Base-by-base conservation (phyloP, 108 stramenopile genomes). In the Nitzschia sp. region DNA sequence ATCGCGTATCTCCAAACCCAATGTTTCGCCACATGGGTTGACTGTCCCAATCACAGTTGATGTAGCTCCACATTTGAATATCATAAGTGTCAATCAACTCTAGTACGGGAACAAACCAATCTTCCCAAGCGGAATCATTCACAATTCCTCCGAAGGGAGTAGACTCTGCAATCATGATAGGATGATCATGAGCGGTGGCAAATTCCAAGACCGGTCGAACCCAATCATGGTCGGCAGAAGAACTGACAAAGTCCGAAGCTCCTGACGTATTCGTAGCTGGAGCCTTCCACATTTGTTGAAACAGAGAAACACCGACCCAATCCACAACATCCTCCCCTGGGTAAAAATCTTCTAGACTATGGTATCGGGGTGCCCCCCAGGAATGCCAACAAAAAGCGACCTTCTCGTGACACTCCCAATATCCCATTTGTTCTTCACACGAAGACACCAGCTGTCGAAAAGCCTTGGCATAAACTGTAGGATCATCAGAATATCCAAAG, bases 161-260 rank as follows among this genome's bases (percentile, higher is more conserved):
- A 10, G 94, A 95, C 54, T 95, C 94, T 29, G 92, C 94, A 79
- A 95, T 93, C 87, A 95, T 92, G 24, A 77, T 83, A 12, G 92
- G 91, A 62, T 85, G 72, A 10, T 41, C 17, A 43, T 70, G 80
- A 7, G 11, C 38, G 20, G 53, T 40, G 17, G 91, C 91, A 77
- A 93, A 93, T 25, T 88, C 73, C 53, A 93, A 77, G 7, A 93
- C 89, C 57, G 83, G 76, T 64, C 79, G 69, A 22, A 92, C 75
- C 46, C 14, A 48, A 53, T 89, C 74, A n/a, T n/a, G n/a, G n/a
- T n/a, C n/a, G n/a, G n/a, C n/a, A 15, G 34, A 59, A 26, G 82
- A 86, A 29, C 76, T 80, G 1, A 67, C 66, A 63, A 68, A 68
- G 38, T 62, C 41, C n/a, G 24, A 37, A 63, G 60, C 67, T 21